A percentile compares a stretch with the other conserved stretches of the same genome.
These are phyloP conservation scores for Ogataea thermomethanolica DNA, from an alignment of 805 yeast species.

Conservation along the genomic window DNA sequence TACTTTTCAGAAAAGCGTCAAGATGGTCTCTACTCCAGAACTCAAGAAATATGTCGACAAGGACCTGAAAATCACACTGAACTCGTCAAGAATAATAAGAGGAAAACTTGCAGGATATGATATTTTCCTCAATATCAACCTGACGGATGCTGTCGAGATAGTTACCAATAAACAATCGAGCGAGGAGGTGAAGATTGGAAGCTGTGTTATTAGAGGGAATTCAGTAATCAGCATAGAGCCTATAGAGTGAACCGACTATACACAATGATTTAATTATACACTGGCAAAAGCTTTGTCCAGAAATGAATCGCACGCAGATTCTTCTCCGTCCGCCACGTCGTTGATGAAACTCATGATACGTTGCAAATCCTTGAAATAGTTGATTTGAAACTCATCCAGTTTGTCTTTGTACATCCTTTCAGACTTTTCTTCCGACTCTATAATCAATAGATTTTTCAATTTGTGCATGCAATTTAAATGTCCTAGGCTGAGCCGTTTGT, in stretches of 20 bases:
- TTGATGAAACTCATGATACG: constrained; percentile 13
- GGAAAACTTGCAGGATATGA: constrained; percentile 88
- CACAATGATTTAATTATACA: constrained; percentile 1
- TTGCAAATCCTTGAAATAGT: constrained; percentile 17
- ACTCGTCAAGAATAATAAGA: constrained; percentile 73
- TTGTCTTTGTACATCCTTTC: background rate
- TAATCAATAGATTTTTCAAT: constrained; percentile 12
- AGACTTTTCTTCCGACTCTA: constrained; percentile 9
- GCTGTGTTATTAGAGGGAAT: constrained; percentile 49
- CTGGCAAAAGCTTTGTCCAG: constrained; percentile 6
- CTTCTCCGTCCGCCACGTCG: constrained; percentile 8
- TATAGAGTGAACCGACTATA: constrained; percentile 7
- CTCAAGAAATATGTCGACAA: constrained; percentile 69
- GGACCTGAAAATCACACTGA: constrained; percentile 66
- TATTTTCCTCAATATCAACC: constrained; percentile 39
- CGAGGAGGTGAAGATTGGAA: constrained; percentile 28
- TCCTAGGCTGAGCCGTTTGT: constrained; percentile 23
- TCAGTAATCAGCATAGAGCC: constrained; percentile 51
- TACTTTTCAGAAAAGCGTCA: background rate
- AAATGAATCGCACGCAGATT: constrained; percentile 5
- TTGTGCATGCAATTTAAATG: constrained; percentile 23
- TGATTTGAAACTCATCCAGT: constrained; percentile 22
- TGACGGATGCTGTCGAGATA: constrained; percentile 27
- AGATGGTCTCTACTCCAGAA: constrained; percentile 36
- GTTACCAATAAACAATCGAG: constrained; percentile 7